Evolutionary conservation across 108 stramenopile species (phyloP), one percentile per base, ranked within the genome.

Genomic region (Cyclostephanos tholiformis): DNA sequence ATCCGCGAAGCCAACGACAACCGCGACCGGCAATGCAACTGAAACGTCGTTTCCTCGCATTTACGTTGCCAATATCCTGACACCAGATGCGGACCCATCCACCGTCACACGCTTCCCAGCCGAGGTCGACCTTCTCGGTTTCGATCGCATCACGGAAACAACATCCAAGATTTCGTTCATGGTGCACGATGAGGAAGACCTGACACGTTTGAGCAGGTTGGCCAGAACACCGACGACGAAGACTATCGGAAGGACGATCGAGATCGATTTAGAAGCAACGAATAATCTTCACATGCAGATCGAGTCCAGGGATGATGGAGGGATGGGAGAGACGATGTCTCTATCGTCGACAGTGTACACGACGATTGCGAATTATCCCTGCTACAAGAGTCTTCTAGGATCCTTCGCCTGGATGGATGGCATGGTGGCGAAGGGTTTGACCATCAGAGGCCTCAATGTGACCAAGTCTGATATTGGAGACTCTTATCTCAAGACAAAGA

Each of bases 361-460:
- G 16, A 64, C 38, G 23, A 64, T 64, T 17, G 14, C 63, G 12
- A 39, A 64, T 44, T 64, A 44, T 64, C 36, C 63, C 44, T 64
- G 63, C 36, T 64, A 64, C 63, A 64, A 64, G 63, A 41, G 39
- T 64, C 63, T 64, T 1, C 27, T 39, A 4, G 63, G 63, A 14
- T 64, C 63, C 27, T 64, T 64, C 16, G 39, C 10, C 0, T 64
- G 63, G 63, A 39, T 64, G 63, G 63, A 64, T 44, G 63, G 0
- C 14, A 64, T 64, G 63, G 63, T 64, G 36, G 2, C 12, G 36
- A 36, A 20, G 32, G 27, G 38, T 2, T 5, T 0, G 23, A 44
- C 63, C 27, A 64, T 64, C 36, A 1, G 4, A 16, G 63, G 63
- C 12, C 36, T 64, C 11, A 16, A 11, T 12, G 36, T 64, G 44